Evolutionary conservation across 2,329 filamentous ascomycete species (phyloP), one percentile per base, ranked within the genome.

Genomic region (Aspergillus sp.): DNA sequence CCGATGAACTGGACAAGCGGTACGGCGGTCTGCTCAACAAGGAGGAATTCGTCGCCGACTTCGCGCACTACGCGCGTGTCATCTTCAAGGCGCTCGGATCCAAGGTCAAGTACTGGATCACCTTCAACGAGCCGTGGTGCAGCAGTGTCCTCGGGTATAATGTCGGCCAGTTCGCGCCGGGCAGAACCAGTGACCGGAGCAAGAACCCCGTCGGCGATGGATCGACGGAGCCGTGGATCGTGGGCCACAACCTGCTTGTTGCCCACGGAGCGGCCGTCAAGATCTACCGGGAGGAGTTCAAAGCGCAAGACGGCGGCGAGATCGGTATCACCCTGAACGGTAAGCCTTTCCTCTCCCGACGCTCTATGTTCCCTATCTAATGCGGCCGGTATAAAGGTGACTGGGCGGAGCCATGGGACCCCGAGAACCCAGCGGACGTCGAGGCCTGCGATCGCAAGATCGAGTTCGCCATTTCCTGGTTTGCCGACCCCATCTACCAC

Each of bases 51-150:
- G 85, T 88, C 2, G 81, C 86, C 53, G 91, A 96, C 74, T 96
- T 85, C 68, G 86, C 88, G 62, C 77, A 87, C 73, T 96, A 92
- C 67, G 88, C 90, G 9, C 85, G 87, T 56, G 78, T 90, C 44
- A 78, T 90, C 64, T 95, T 91, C 76, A 80, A 87, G 67, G 83
- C 85, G 1, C 79, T 95, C 52, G 81, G 81, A 45, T 82, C 85
- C 49, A 87, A 86, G 71, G 89, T 91, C 65, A 90, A 91, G 77
- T 81, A 89, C 74, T 96, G 91, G 91, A 89, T 92, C 71, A 94
- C 89, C 21, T 91, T 93, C 76, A 94, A 94, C 70, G 90, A 96
- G 77, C 91, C 91, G 3, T 94, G 88, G 85, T 95, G 89, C 74
- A 89, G 85, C 58, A 84, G 87, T 48, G 86, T 94, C 56, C 80